Percentiles rank a stretch among this genome's conserved stretches.
These are phyloP conservation scores for Xylaria digitata DNA, from an alignment of 2,329 filamentous ascomycete species.

Conservation along the genomic window DNA sequence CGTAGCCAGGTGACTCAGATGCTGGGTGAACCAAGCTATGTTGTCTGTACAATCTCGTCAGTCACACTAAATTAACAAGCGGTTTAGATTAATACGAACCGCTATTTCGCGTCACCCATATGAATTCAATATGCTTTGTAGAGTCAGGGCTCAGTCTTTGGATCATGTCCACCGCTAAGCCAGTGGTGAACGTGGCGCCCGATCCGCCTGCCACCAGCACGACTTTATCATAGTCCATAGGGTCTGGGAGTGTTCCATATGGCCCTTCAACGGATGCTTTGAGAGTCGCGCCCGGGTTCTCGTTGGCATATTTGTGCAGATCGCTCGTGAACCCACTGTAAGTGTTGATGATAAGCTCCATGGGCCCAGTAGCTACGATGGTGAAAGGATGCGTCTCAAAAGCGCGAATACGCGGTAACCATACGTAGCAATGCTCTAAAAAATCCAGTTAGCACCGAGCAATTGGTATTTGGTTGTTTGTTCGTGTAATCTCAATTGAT, in stretches of 20 bases:
- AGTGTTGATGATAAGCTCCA: conserved; percentile 69
- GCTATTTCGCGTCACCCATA: conserved; percentile 61
- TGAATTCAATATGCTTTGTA: conserved; percentile 57
- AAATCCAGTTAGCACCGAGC: conserved; percentile 5
- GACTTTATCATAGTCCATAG: conserved; percentile 64
- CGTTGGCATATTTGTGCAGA: conserved; percentile 62
- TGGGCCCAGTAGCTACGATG: conserved; percentile 62
- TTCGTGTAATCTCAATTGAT: not conserved
- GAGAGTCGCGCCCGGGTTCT: conserved; percentile 61
- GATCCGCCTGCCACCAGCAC: conserved; percentile 71
- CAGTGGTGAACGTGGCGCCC: conserved; percentile 69
- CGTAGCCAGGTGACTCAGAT: conserved; percentile 53
- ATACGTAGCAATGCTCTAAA: conserved; percentile 69
- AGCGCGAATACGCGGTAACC: conserved; percentile 68
- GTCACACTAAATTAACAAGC: not conserved
- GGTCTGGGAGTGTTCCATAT: conserved; percentile 67
- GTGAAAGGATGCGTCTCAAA: conserved; percentile 74
- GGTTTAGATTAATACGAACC: conserved; percentile 50
- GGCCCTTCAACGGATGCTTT: conserved; percentile 68
- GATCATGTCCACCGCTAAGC: conserved; percentile 59
- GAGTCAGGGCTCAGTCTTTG: conserved; percentile 55
- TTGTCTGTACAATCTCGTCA: conserved; percentile 46
- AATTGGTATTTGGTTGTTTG: not conserved
- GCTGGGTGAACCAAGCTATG: conserved; percentile 54
- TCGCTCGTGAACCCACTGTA: conserved; percentile 69